Evolutionary conservation across 345 rosid species (phyloP).

Genomic region (Bruguiera sexangula): DNA sequence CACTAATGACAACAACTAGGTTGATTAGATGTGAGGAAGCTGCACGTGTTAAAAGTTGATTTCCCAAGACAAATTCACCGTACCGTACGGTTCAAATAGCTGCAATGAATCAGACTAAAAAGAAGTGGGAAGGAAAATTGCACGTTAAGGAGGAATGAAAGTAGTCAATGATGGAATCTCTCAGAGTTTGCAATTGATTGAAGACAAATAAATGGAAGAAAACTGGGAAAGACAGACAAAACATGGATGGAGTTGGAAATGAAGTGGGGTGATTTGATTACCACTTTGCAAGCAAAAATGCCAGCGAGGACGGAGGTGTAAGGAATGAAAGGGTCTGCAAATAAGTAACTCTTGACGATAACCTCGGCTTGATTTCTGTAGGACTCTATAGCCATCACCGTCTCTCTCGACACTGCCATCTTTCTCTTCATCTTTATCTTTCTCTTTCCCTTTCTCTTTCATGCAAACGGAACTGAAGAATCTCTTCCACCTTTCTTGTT

Average conservation of each 20-base stretch:
- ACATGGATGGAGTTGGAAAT: too few species aligned
- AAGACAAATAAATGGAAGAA: background rate
- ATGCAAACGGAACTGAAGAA: too few species aligned
- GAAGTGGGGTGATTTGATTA: constrained; percentile 8
- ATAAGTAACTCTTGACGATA: constrained; percentile 57
- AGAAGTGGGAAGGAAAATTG: too few species aligned
- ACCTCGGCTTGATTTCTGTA: constrained; percentile 65
- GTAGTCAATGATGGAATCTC: background rate
- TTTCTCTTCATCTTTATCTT: background rate
- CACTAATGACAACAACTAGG: background rate
- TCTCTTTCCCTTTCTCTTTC: too few species aligned
- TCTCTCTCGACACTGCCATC: constrained; percentile 33
- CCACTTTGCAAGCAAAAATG: constrained; percentile 79
- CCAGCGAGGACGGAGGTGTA: constrained; percentile 74
- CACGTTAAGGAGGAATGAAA: background rate
- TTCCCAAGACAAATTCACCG: background rate
- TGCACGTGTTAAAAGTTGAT: background rate
- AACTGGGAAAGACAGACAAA: background rate
- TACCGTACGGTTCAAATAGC: too few species aligned
- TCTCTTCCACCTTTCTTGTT: too few species aligned
- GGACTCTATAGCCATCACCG: constrained; percentile 51
- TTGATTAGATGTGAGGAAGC: background rate
- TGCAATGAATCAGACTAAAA: background rate
- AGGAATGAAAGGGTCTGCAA: constrained; percentile 64
- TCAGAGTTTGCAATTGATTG: background rate